A percentile compares a stretch with the other conserved stretches of the same genome.
These are phyloP conservation scores for Pyrenophora graminea DNA, from an alignment of 2,329 filamentous ascomycete genomes.

Conservation along the genomic window DNA sequence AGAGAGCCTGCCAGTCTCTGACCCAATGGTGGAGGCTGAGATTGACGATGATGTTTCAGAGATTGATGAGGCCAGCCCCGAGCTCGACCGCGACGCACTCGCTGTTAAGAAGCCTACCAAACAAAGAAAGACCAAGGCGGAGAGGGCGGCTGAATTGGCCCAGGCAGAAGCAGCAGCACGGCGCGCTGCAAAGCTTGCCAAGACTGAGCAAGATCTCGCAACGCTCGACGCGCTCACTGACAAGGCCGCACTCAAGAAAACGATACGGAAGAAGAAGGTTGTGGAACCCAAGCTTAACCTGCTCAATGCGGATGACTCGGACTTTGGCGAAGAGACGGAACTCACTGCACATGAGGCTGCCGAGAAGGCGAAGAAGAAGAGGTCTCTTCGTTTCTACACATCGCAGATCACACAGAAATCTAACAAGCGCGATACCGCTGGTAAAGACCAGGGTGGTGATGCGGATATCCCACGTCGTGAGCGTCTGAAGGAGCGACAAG, in stretches of 20 bases:
- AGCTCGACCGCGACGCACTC: constrained; percentile 39
- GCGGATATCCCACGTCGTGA: constrained; percentile 86
- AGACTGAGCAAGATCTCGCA: constrained; percentile 72
- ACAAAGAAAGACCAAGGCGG: constrained; percentile 53
- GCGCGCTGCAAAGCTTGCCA: constrained; percentile 57
- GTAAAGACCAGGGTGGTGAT: constrained; percentile 76
- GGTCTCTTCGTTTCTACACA: constrained; percentile 94
- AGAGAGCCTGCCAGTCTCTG: constrained; percentile 64
- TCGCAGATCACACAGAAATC: constrained; percentile 95
- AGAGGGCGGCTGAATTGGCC: constrained; percentile 57
- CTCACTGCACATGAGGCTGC: constrained; percentile 78
- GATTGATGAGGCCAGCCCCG: constrained; percentile 39
- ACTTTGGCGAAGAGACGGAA: constrained; percentile 88
- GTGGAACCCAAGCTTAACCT: constrained; percentile 39
- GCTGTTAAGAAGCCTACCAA: constrained; percentile 41
- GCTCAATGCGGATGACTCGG: constrained; percentile 69
- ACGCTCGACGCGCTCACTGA: constrained; percentile 68
- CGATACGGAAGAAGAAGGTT: constrained; percentile 48
- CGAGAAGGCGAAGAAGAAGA: constrained; percentile 88
- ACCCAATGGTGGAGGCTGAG: constrained; percentile 44
- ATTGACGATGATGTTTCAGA: constrained; percentile 42
- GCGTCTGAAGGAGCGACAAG: constrained; percentile 81
- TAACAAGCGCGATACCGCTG: constrained; percentile 77
- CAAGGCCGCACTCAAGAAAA: constrained; percentile 53
- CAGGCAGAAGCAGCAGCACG: constrained; percentile 59